Percentiles rank a stretch among this genome's conserved stretches.
phyloP scores from a whole-genome alignment of 495 filamentous ascomycete genomes.

The Aspergillus kassunensis region DNA sequence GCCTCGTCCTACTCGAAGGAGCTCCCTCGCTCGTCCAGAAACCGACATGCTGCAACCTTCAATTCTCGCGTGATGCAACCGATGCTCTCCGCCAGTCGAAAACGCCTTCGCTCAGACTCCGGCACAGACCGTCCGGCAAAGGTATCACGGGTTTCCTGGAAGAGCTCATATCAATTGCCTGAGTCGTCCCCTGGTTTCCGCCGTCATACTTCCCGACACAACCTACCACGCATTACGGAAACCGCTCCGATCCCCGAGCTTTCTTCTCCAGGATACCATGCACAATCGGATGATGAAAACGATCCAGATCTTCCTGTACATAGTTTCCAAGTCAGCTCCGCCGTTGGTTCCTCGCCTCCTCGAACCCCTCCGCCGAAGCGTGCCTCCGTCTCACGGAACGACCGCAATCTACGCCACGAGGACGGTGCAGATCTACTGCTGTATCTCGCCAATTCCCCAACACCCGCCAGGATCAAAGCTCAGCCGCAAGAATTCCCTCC shows the following conservation, averaged over 20 bases:
- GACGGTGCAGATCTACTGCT: slow-evolving; percentile 89
- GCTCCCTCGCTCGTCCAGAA: slow-evolving; percentile 42
- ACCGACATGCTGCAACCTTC: slow-evolving; percentile 47
- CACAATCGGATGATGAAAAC: slow-evolving; percentile 74
- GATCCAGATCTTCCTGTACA: slow-evolving; percentile 66
- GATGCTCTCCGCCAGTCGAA: slow-evolving; percentile 49
- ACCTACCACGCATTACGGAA: slow-evolving; percentile 68
- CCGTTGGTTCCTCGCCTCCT: slow-evolving; percentile 70
- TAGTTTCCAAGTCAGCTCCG: slow-evolving; percentile 60
- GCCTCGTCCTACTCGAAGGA: slow-evolving; percentile 42
- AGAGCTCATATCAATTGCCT: slow-evolving; percentile 64
- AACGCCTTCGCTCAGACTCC: slow-evolving; percentile 68
- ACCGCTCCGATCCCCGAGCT: slow-evolving; percentile 62
- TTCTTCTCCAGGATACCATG: slow-evolving; percentile 56
- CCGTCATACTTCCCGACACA: slow-evolving; percentile 39
- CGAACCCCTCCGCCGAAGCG: slow-evolving; percentile 73
- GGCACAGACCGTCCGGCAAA: slow-evolving; percentile 54
- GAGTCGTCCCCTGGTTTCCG: slow-evolving; percentile 72
- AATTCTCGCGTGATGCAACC: slow-evolving; percentile 43
- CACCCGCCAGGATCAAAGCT: slow-evolving; percentile 58
- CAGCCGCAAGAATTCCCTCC: slow-evolving; percentile 58
- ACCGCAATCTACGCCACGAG: slow-evolving; percentile 53
- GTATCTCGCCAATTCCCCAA: slow-evolving; percentile 89
- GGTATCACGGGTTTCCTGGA: slow-evolving; percentile 62
- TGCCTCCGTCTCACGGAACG: slow-evolving; percentile 43